phyloP scores from a whole-genome alignment of 1,284 basidiomycete genomes.

The Leucoagaricus sp. region DNA sequence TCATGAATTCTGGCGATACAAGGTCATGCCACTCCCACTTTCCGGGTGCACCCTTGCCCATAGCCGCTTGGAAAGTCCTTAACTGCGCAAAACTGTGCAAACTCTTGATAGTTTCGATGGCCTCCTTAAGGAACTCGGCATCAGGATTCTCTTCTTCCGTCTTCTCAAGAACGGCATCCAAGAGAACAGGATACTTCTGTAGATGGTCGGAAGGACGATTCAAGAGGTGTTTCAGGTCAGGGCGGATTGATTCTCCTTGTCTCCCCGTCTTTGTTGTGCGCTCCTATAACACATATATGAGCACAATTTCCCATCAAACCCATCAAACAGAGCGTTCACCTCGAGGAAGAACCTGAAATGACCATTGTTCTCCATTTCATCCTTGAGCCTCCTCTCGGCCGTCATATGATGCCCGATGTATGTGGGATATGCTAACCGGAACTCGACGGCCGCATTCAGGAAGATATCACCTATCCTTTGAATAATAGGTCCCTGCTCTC shows the following conservation, averaged over 20 bases:
- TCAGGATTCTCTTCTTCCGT: slow-evolving; percentile 82
- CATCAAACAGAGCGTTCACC: slow-evolving; percentile 45
- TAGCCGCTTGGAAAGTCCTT: slow-evolving; percentile 84
- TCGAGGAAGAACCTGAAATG: slow-evolving; percentile 86
- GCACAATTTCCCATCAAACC: not conserved
- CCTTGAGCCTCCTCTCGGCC: slow-evolving; percentile 83
- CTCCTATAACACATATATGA: slow-evolving; percentile 32
- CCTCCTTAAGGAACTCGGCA: slow-evolving; percentile 74
- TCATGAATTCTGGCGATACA: slow-evolving; percentile 71
- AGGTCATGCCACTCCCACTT: slow-evolving; percentile 91
- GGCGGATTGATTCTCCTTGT: slow-evolving; percentile 61
- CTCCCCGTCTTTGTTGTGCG: slow-evolving; percentile 56
- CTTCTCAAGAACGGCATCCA: slow-evolving; percentile 85
- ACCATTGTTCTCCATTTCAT: slow-evolving; percentile 79
- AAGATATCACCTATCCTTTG: slow-evolving; percentile 89
- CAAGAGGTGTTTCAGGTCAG: slow-evolving; percentile 88
- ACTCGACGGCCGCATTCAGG: slow-evolving; percentile 84
- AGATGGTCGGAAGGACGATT: slow-evolving; percentile 87
- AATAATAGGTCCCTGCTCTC: slow-evolving; percentile 84
- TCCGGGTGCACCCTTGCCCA: slow-evolving; percentile 73
- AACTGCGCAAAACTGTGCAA: slow-evolving; percentile 78
- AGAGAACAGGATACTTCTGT: slow-evolving; percentile 85
- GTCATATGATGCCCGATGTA: slow-evolving; percentile 85
- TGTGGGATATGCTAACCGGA: slow-evolving; percentile 82
- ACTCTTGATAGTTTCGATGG: slow-evolving; percentile 77